These are phyloP conservation scores for Botrytis fabae DNA, from an alignment of 2,329 filamentous ascomycete genomes.

Conservation along the genomic window DNA sequence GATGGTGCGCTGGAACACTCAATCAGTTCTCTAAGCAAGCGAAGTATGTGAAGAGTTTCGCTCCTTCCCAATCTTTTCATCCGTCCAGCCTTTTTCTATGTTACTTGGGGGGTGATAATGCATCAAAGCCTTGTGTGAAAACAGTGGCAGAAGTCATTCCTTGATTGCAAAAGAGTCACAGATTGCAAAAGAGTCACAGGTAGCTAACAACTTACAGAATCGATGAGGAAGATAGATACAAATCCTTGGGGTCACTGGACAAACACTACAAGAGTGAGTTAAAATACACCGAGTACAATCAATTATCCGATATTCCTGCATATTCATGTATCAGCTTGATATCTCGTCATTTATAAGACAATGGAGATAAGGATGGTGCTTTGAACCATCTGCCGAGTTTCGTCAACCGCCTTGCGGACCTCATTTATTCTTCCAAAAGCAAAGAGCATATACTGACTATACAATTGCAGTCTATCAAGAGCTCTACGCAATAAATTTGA, in stretches of 20 bases:
- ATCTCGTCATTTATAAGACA: not conserved
- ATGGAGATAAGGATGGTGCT: not conserved
- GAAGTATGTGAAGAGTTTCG: not conserved
- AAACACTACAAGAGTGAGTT: not conserved
- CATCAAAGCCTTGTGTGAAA: not conserved
- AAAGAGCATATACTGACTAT: not conserved
- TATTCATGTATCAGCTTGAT: not conserved
- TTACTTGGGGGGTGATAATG: not conserved
- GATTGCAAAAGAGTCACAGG: not conserved
- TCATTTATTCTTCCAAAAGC: no score
- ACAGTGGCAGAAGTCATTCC: no score
- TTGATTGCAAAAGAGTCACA: not conserved
- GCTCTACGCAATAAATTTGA: not conserved
- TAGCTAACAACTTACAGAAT: not conserved
- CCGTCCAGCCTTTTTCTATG: not conserved
- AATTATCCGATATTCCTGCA: not conserved
- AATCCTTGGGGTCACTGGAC: not conserved
- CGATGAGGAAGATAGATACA: not conserved
- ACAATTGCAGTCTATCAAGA: not conserved
- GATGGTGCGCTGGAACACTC: not conserved
- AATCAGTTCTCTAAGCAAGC: not conserved
- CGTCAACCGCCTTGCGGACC: no score
- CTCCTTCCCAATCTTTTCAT: not conserved
- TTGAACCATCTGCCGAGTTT: not conserved
- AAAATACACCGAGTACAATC: no score